A percentile compares a stretch with the other conserved stretches of the same genome.
These are phyloP conservation scores for Pseudocercospora fijiensis DNA, from an alignment of 2,329 filamentous ascomycete species.

Conservation along the genomic window DNA sequence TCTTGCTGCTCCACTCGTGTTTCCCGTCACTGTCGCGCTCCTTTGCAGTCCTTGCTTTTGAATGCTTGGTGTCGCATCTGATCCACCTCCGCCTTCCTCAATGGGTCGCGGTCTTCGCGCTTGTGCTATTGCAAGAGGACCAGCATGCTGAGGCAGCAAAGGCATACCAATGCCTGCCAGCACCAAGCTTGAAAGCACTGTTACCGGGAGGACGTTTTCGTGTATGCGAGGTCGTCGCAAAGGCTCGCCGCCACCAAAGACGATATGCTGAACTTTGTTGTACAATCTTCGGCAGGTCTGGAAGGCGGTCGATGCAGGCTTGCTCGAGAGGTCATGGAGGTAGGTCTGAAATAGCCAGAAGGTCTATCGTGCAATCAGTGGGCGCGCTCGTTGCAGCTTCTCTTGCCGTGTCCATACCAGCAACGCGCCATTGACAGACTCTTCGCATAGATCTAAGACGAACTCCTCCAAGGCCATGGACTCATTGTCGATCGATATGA, in stretches of 20 bases:
- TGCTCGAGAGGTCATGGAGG: constrained; percentile 73
- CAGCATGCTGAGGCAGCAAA: constrained; percentile 72
- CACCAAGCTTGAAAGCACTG: constrained; percentile 76
- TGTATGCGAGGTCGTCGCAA: constrained; percentile 71
- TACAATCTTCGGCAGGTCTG: constrained; percentile 80
- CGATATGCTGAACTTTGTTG: constrained; percentile 85
- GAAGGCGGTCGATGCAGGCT: constrained; percentile 74
- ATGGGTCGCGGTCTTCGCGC: constrained; percentile 70
- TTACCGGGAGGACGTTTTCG: constrained; percentile 77
- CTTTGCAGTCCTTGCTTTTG: constrained; percentile 56
- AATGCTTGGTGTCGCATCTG: constrained; percentile 55
- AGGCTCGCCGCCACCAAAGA: constrained; percentile 73
- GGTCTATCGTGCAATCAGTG: constrained; percentile 56
- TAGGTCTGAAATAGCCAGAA: constrained; percentile 92
- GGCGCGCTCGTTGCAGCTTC: neutral
- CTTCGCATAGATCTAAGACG: constrained; percentile 79
- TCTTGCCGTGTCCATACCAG: constrained; percentile 54
- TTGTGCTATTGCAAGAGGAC: constrained; percentile 77
- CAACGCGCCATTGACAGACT: constrained; percentile 79
- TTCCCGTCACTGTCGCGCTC: constrained; percentile 65
- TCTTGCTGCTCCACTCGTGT: constrained; percentile 45
- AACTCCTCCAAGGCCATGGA: constrained; percentile 90
- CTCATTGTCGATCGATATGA: constrained; percentile 86
- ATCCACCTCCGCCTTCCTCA: constrained; percentile 61
- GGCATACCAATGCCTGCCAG: constrained; percentile 74